phyloP scores from a whole-genome alignment of 1,284 basidiomycete genomes.

The Leccinum griseonigrum region DNA sequence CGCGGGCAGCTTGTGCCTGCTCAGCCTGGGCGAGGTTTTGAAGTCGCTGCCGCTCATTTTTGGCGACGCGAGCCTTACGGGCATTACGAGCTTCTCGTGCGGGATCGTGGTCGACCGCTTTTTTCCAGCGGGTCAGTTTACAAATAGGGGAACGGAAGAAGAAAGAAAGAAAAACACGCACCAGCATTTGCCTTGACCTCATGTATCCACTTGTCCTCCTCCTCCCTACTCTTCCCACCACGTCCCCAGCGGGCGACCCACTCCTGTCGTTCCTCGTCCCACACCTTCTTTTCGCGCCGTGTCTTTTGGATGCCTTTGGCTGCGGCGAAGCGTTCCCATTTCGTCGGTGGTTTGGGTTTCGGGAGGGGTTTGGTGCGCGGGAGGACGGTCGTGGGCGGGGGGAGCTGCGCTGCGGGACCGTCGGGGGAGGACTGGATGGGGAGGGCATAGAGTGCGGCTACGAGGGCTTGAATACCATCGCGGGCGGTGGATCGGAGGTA shows the following conservation, averaged over 20 bases:
- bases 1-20: slow-evolving; percentile 23
- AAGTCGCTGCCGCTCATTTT: slow-evolving; percentile 83
- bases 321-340: slow-evolving; percentile 96
- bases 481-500: slow-evolving; percentile 81
- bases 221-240: slow-evolving; percentile 87
- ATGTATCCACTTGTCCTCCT: slow-evolving; percentile 90
- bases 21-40: slow-evolving; percentile 74
- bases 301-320: slow-evolving; percentile 91
- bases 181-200: slow-evolving; percentile 86
- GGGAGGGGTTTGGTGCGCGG: slow-evolving; percentile 93
- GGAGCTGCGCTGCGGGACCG: slow-evolving; percentile 84
- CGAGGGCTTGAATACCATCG: slow-evolving; percentile 83
- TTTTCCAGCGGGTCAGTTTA: not conserved
- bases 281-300: slow-evolving; percentile 80
- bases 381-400: slow-evolving; percentile 70
- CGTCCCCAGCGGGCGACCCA: slow-evolving; percentile 95
- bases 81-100: slow-evolving; percentile 70
- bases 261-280: slow-evolving; percentile 93
- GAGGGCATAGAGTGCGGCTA: slow-evolving; percentile 79
- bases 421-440: slow-evolving; percentile 76
- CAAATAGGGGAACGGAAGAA: not conserved
- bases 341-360: slow-evolving; percentile 89
- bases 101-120: slow-evolving; percentile 76
- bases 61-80: slow-evolving; percentile 77
- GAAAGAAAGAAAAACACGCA: slow-evolving; percentile 38